Conservation (phyloP, 2,329 filamentous ascomycete species). For the Ascochyta fabae region DNA sequence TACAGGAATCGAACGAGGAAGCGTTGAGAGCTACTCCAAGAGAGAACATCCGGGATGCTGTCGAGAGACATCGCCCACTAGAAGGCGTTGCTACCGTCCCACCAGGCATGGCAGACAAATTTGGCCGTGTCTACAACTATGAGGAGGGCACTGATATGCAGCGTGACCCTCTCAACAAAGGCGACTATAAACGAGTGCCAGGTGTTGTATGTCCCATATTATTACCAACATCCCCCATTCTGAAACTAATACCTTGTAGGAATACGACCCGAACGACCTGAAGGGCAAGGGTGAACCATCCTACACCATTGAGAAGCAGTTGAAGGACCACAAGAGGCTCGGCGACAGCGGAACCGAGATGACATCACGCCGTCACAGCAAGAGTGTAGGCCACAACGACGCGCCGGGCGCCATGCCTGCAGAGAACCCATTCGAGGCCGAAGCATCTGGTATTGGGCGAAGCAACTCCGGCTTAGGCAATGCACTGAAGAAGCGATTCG, state of each 20-base stretch:
- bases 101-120: slow-evolving; percentile 70
- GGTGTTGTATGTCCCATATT: slow-evolving; percentile 67
- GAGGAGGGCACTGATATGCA: slow-evolving; percentile 87
- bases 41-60: slow-evolving; percentile 77
- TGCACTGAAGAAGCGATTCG: slow-evolving; percentile 56
- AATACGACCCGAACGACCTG: slow-evolving; percentile 77
- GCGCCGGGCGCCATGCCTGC: slow-evolving; percentile 27
- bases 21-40: slow-evolving; percentile 80
- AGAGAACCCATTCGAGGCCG: slow-evolving; percentile 40
- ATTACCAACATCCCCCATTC: background rate
- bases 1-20: slow-evolving; percentile 74
- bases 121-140: slow-evolving; percentile 76
- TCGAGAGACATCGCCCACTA: slow-evolving; percentile 76
- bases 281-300: slow-evolving; percentile 84
- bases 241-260: slow-evolving; percentile 33
- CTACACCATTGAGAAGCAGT: slow-evolving; percentile 71
- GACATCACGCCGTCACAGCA: slow-evolving; percentile 48
- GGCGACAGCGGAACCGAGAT: slow-evolving; percentile 53
- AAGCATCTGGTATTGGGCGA: slow-evolving; percentile 36
- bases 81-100: slow-evolving; percentile 82
- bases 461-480: slow-evolving; percentile 46
- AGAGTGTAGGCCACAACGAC: slow-evolving; percentile 44
- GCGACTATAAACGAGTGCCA: slow-evolving; percentile 79
- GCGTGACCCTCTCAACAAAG: slow-evolving; percentile 70
- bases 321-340: slow-evolving; percentile 64